phyloP scores from a whole-genome alignment of 345 rosid genomes.

The Moricandia moricandioides region DNA sequence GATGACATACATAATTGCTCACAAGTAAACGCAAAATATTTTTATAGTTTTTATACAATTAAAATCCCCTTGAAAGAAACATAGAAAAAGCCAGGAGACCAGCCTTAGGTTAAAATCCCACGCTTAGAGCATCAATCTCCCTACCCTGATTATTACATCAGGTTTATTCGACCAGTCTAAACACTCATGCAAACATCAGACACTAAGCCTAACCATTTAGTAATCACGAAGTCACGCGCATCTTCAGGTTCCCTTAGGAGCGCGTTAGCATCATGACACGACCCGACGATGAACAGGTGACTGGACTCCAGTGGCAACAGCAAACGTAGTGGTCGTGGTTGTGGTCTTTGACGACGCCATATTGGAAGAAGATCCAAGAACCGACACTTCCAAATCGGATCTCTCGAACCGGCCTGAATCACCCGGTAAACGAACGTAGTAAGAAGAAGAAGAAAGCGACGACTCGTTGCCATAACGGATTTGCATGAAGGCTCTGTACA shows the following conservation, averaged over 20 bases:
- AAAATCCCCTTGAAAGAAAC: not conserved
- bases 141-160: slow-evolving; percentile 9
- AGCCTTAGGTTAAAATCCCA: slow-evolving; percentile 13
- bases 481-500: slow-evolving; percentile 61
- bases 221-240: slow-evolving; percentile 24
- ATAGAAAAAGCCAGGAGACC: slow-evolving; percentile 9
- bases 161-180: slow-evolving; percentile 15
- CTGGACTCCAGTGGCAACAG: slow-evolving; percentile 54
- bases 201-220: slow-evolving; percentile 27
- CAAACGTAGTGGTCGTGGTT: slow-evolving; percentile 37
- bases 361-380: slow-evolving; percentile 21
- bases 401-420: slow-evolving; percentile 72
- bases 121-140: slow-evolving; percentile 4
- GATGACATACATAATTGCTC: too few species aligned
- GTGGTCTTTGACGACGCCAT: slow-evolving; percentile 31
- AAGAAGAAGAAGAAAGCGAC: slow-evolving; percentile 35
- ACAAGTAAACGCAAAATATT: not conserved
- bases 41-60: slow-evolving; percentile 7
- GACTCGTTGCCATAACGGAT: slow-evolving; percentile 57
- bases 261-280: slow-evolving; percentile 43
- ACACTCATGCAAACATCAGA: not conserved
- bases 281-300: slow-evolving; percentile 56
- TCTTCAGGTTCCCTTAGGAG: slow-evolving; percentile 41
- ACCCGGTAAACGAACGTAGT: slow-evolving; percentile 81
- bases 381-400: slow-evolving; percentile 46